Evolutionary conservation across 2,329 filamentous ascomycete species (phyloP), one percentile per base, ranked within the genome.

Genomic region (Claviceps humidiphila): DNA sequence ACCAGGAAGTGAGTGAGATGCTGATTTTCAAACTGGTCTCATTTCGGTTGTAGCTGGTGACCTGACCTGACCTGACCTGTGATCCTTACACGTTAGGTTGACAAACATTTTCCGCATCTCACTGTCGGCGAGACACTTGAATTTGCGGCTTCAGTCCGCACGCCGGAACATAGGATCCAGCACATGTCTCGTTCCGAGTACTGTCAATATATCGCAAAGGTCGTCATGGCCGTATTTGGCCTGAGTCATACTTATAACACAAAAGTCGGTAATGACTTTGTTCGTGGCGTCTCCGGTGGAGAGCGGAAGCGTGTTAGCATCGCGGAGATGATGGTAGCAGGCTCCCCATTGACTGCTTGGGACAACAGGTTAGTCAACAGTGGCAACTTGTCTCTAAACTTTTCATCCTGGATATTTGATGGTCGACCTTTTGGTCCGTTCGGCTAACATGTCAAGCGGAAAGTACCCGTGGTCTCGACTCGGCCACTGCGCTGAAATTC

Each of bases 221-320:
- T 85, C 0, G 78, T 85, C 56, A 82, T 85, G 65, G 84, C 84
- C 24, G 66, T 85, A 0, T 89, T 87, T 60, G 84, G 84, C 58
- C 79, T 89, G 37, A 79, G 78, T 38, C 84, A 89, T 60, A 86
- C 84, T 0, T 72, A 84, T 58, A 76, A 82, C 54, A 89, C 86
- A 6, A 85, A 83, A 59, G 83, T 90, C 13, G 87, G 87, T 6
- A 81, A 88, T 55, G 84, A 88, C 58, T 80, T 85, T 46, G 74
- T 89, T 11, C 80, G 84, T 1, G 87, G 87, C 48, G 77, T 87
- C 0, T 82, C 77, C 7, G 84, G 84, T 26, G 84, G 84, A 40
- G 84, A 87, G 64, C 74, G 82, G 52, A 90, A 93, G 70, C 81
- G 89, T 64, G 87, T 94, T 5, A 86, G 82, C 46, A 89, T 93